phyloP scores from a whole-genome alignment of 2,329 filamentous ascomycete species.

The Clonostachys byssicola region DNA sequence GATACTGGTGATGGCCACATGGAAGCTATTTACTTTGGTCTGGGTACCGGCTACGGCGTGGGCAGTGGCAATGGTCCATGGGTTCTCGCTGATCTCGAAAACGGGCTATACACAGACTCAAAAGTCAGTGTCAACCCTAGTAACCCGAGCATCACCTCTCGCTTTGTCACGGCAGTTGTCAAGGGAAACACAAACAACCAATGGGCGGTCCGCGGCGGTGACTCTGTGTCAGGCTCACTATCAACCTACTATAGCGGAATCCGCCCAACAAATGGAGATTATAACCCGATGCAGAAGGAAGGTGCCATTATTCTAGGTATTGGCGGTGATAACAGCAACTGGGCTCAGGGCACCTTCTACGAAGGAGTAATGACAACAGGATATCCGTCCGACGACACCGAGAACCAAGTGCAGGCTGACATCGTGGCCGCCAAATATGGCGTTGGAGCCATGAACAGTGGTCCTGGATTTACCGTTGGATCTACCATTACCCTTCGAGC shows the following conservation, averaged over 20 bases:
- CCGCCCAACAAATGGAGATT: slow-evolving; percentile 36
- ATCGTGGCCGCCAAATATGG: slow-evolving; percentile 57
- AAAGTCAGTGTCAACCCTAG: slow-evolving; percentile 38
- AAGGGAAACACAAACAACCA: slow-evolving; percentile 49
- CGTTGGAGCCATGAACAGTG: slow-evolving; percentile 17
- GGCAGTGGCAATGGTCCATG: slow-evolving; percentile 58
- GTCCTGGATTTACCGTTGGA: background rate
- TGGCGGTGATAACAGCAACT: slow-evolving; percentile 60
- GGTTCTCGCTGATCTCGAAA: slow-evolving; percentile 68
- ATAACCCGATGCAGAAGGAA: slow-evolving; percentile 61
- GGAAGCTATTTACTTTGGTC: slow-evolving; percentile 56
- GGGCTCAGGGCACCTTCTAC: slow-evolving; percentile 60
- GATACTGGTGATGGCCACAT: slow-evolving; percentile 62
- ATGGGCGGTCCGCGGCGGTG: slow-evolving; percentile 57
- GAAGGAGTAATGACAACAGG: slow-evolving; percentile 62
- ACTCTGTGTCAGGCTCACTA: slow-evolving; percentile 48
- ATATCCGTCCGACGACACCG: slow-evolving; percentile 55
- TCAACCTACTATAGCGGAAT: slow-evolving; percentile 55
- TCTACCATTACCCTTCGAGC: slow-evolving; percentile 26
- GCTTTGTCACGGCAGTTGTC: slow-evolving; percentile 52
- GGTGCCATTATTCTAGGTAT: slow-evolving; percentile 67
- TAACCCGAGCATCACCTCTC: slow-evolving; percentile 45
- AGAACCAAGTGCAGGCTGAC: slow-evolving; percentile 54
- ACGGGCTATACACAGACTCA: slow-evolving; percentile 57
- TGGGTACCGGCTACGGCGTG: slow-evolving; percentile 39